phyloP scores from a whole-genome alignment of 2,329 filamentous ascomycete genomes.

The Epicoccum nigrum region DNA sequence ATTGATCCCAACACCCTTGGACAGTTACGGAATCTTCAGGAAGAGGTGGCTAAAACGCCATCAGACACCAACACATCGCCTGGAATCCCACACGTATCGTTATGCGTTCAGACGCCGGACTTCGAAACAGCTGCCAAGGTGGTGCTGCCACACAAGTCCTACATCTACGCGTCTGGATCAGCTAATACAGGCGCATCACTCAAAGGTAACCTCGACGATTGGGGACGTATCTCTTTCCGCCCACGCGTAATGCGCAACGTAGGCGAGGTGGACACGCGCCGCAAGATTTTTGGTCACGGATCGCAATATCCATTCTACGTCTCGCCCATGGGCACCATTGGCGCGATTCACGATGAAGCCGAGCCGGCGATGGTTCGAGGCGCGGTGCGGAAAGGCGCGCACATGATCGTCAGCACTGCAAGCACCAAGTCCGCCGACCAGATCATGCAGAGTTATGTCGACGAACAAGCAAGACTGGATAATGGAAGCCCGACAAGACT shows the following conservation, averaged over 20 bases:
- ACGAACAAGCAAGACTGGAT: constrained; percentile 33
- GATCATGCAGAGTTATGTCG: constrained; percentile 39
- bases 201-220: constrained; percentile 41
- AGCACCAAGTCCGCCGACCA: constrained; percentile 40
- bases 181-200: constrained; percentile 43
- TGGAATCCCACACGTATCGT: constrained; percentile 37
- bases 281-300: constrained; percentile 44
- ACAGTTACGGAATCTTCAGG: constrained; percentile 30
- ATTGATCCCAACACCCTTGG: constrained; percentile 43
- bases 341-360: constrained; percentile 43
- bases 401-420: constrained; percentile 46
- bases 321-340: constrained; percentile 47
- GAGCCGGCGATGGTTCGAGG: constrained; percentile 47
- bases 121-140: constrained; percentile 43
- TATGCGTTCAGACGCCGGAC: constrained; percentile 41
- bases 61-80: constrained; percentile 27
- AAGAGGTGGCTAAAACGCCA: constrained; percentile 26
- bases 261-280: constrained; percentile 37
- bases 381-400: constrained; percentile 43
- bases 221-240: constrained; percentile 44
- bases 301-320: constrained; percentile 49
- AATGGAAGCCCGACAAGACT: constrained; percentile 36
- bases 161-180: constrained; percentile 43
- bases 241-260: constrained; percentile 47
- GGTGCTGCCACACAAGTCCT: constrained; percentile 42